Percentiles rank a stretch among this genome's conserved stretches.
Conservation (phyloP, 805 yeast genomes). For the Starmerella potacharoeniae region DNA sequence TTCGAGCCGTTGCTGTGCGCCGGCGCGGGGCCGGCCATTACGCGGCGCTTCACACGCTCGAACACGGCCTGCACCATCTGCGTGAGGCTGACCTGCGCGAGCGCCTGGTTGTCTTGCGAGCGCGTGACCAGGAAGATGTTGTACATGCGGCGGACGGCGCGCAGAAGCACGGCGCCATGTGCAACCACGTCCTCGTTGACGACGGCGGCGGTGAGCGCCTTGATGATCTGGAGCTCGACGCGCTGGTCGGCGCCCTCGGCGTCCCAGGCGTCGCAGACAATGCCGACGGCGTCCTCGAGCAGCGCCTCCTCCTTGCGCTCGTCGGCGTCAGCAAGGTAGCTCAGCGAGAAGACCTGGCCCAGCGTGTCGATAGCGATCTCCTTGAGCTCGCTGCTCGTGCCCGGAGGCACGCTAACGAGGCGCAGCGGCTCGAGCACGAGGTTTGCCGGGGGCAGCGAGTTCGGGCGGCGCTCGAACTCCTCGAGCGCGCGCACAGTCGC, state of each 20-base stretch:
- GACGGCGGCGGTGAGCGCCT: conserved; percentile 82
- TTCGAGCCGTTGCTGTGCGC: neutral
- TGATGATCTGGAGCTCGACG: conserved; percentile 82
- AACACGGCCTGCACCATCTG: conserved; percentile 82
- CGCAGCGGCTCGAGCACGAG: conserved; percentile 71
- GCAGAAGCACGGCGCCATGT: conserved; percentile 79
- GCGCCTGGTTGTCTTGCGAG: conserved; percentile 72
- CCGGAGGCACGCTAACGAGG: conserved; percentile 49
- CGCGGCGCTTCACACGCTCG: conserved; percentile 44
- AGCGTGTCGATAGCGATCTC: conserved; percentile 71
- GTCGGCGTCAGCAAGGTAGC: conserved; percentile 43
- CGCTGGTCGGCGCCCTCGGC: conserved; percentile 87
- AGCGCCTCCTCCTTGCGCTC: conserved; percentile 34
- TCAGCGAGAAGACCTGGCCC: conserved; percentile 79
- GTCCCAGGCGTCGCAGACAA: conserved; percentile 72
- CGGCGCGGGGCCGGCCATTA: neutral
- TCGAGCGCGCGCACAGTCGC: conserved; percentile 30
- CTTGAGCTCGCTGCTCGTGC: conserved; percentile 51
- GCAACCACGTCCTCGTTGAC: conserved; percentile 69
- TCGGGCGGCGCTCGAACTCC: conserved; percentile 22
- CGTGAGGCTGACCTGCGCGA: conserved; percentile 89
- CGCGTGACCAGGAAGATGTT: conserved; percentile 80
- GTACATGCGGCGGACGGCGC: conserved; percentile 87
- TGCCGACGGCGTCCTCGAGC: conserved; percentile 73
- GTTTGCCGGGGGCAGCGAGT: conserved; percentile 34